phyloP scores from a whole-genome alignment of 305 asterid species.

The Caryopteris hybrid region DNA sequence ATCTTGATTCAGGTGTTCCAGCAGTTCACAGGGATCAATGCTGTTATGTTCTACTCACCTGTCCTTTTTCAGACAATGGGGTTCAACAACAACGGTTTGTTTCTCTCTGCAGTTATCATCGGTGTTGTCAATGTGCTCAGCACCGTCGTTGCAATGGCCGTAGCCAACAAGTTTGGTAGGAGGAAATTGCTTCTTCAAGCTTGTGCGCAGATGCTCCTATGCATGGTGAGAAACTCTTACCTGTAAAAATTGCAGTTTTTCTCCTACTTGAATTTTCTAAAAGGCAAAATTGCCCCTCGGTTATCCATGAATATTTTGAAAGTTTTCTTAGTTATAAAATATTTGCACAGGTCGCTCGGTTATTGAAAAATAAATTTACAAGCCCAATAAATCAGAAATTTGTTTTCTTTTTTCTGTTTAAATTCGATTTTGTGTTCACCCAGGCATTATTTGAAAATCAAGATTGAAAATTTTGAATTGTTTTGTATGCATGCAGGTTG shows the following conservation, averaged over 20 bases:
- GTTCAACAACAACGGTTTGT: slow-evolving; percentile 25
- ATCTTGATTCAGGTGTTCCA: slow-evolving; percentile 33
- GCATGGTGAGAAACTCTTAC: not conserved
- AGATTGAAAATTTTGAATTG: not conserved
- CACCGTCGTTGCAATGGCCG: slow-evolving; percentile 31
- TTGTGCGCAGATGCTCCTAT: slow-evolving; percentile 36
- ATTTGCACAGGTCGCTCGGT: no score
- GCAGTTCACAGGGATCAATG: slow-evolving; percentile 66
- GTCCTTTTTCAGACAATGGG: slow-evolving; percentile 40
- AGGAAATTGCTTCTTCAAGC: slow-evolving; percentile 39
- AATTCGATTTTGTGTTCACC: no score
- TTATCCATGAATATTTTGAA: no score
- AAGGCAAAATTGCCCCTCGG: no score
- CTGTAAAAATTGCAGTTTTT: no score
- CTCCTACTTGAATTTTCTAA: no score
- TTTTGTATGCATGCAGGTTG: slow-evolving; percentile 27
- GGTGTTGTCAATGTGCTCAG: slow-evolving; percentile 32
- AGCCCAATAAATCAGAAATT: no score
- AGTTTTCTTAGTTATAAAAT: no score
- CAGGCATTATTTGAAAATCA: not conserved
- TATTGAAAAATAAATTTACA: no score
- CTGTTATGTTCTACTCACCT: slow-evolving; percentile 43
- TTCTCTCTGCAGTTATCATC: slow-evolving; percentile 31
- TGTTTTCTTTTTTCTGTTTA: no score
- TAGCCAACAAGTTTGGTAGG: slow-evolving; percentile 36